Base-by-base conservation (phyloP, 805 yeast genomes). In the Candida maris region DNA sequence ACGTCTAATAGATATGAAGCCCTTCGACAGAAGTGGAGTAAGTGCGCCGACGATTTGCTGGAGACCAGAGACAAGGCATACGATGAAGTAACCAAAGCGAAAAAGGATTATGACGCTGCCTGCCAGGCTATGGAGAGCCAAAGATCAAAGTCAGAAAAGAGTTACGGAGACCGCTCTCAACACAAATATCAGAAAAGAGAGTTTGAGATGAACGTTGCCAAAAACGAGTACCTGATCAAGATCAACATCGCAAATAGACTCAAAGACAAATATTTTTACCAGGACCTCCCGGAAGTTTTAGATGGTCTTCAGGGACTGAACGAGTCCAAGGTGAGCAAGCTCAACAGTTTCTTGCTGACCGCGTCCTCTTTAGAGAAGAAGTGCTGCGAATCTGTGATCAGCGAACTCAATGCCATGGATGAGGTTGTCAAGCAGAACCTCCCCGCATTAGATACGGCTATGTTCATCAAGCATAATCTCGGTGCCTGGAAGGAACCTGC, bases 251-350 rank as follows among this genome's bases (percentile, higher is more conserved):
- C 95, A 35, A 93, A 93, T 62, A 72, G 97, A 42, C 65, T 89
- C 40, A 93, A 93, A 62, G 97, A 91, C 60, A 93, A 93, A 61
- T 88, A 79, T 63, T 89, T 70, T 59, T 88, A 83, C 56, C 97
- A 91, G 63, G 97, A 93, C 59, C 65, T 88, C 18, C 98, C 98
- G 0, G 96, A 89, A 59, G 61, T 86, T 26, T 67, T 93, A 42
- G 97, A 91, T 61, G 74, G 83, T 46, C 64, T 80, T 49, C 98
- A 93, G 64, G 85, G 81, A 49, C 64, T 89, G 46, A 85, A 85
- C 57, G 96, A 89, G 59, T 71, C 79, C 23, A 76, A 89, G 41
- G 88, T 85, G 1, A 68, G 75, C 13, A 72, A 83, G 39, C 49
- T 87, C 38, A 93, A 93, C 61, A 72, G 74, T 32, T 64, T 87